A percentile compares a stretch with the other conserved stretches of the same genome.
These are phyloP conservation scores for Zygnema cylindricum DNA, from an alignment of 139 green algal genomes.

Conservation along the genomic window DNA sequence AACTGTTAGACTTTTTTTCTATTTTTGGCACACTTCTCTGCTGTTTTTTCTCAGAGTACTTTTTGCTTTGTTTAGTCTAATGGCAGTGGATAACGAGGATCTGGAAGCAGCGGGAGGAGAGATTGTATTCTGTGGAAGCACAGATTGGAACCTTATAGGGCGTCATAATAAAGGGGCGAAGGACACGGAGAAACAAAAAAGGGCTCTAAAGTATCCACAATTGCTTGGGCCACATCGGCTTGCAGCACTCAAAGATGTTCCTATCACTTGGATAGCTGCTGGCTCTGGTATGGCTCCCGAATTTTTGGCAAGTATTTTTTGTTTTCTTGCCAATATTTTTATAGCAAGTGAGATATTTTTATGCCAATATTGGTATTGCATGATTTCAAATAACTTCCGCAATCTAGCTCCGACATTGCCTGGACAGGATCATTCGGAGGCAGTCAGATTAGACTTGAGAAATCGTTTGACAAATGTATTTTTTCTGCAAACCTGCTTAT, in stretches of 20 bases:
- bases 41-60: too few species aligned
- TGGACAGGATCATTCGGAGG: neutral
- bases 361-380: neutral
- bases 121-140: conserved; percentile 52
- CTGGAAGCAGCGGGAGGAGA: conserved; percentile 23
- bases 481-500: too few species aligned
- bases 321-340: neutral
- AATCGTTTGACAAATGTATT: neutral
- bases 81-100: conserved; percentile 6
- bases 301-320: too few species aligned
- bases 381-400: neutral
- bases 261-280: conserved; percentile 39
- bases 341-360: neutral
- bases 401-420: neutral
- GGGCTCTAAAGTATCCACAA: conserved; percentile 44
- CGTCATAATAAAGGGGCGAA: neutral
- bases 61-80: too few species aligned
- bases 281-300: conserved; percentile 37
- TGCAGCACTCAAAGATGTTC: conserved; percentile 29
- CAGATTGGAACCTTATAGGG: conserved; percentile 34
- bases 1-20: too few species aligned
- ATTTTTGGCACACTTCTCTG: too few species aligned
- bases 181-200: conserved; percentile 20
- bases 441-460: neutral
- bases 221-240: conserved; percentile 37